Base-by-base conservation (phyloP, 495 filamentous ascomycete species). In the Hypoxylon rickii region DNA sequence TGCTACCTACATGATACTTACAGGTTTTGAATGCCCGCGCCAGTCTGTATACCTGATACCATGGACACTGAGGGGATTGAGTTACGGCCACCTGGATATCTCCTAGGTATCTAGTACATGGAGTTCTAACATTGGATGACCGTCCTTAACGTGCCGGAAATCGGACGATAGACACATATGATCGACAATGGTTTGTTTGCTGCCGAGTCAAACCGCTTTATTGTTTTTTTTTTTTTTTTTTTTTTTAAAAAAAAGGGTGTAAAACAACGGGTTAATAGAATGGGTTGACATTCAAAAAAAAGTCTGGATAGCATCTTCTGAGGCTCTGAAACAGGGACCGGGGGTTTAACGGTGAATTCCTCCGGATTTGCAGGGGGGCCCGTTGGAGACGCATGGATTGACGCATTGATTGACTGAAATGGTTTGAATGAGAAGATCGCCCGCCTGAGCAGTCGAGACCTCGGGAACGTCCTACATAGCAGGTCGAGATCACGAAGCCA, bases 161-260 rank as follows among this genome's bases (percentile, higher is more conserved):
- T 62, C 52, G 58, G 52, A 62, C 38, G 52, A 62, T 51, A 45
- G 46, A 18, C 39, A 50, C 58, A 57, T 42, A 44, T 53, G 58
- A 61, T 55, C 58, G 33, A 29, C 58, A 37, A 3, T 38, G 37
- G 31, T 26, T 38, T 40, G 39, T 22, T 50, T 29, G 4, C 21
- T 7, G 8, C 34, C 46, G 46, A 16, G n/a, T n/a, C n/a, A n/a
- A n/a, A n/a, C n/a, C n/a, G n/a, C n/a, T n/a, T n/a, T n/a, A n/a
- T n/a, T 32, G 29, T 39, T 8, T 34, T 42, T 48, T 34, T 33
- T 32, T 40, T 54, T 26, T 21, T 49, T 54, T 44, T 44, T 44
- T 45, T 19, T 24, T 17, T 18, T 12, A 46, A 37, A 58, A 44
- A 39, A 50, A 55, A 54, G 40, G 45, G 47, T 39, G 22, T 33